A percentile compares a stretch with the other conserved stretches of the same genome.
Conservation (phyloP, 2,329 filamentous ascomycete species). For the Fusarium staphyleae region DNA sequence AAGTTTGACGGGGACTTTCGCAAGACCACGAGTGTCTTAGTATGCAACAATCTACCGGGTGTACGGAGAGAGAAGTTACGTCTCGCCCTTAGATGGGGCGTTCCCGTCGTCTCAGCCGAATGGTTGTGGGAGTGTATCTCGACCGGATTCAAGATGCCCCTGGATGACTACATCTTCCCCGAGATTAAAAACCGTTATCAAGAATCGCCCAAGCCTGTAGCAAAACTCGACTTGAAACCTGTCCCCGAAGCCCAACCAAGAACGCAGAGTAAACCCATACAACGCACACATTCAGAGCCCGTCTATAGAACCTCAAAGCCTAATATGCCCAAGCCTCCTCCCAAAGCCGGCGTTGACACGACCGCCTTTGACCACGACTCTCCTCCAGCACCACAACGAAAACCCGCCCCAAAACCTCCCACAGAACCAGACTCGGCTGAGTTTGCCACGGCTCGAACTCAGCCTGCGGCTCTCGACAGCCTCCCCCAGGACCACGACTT, state of each 20-base stretch:
- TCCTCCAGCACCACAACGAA: slow-evolving; percentile 27
- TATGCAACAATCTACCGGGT: slow-evolving; percentile 68
- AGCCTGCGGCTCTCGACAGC: slow-evolving; percentile 42
- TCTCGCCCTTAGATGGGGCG: slow-evolving; percentile 74
- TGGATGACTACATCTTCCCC: slow-evolving; percentile 56
- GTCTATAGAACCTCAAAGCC: slow-evolving; percentile 12
- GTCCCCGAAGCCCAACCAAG: slow-evolving; percentile 6
- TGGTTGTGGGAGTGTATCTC: slow-evolving; percentile 88
- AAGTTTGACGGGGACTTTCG: slow-evolving; percentile 81
- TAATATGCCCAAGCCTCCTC: slow-evolving; percentile 27
- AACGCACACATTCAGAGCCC: slow-evolving; percentile 36
- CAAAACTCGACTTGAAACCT: slow-evolving; percentile 9
- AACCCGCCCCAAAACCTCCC: slow-evolving; percentile 6
- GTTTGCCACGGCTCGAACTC: slow-evolving; percentile 53
- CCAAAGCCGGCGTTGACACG: slow-evolving; percentile 47
- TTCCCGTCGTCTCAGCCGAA: slow-evolving; percentile 79
- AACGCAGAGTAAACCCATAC: slow-evolving; percentile 20
- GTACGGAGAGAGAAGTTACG: slow-evolving; percentile 79
- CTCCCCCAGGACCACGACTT: slow-evolving; percentile 36
- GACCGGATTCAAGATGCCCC: slow-evolving; percentile 57
- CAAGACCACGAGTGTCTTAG: slow-evolving; percentile 73
- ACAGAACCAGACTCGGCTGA: slow-evolving; percentile 42
- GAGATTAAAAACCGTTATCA: slow-evolving; percentile 50
- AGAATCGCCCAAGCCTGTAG: slow-evolving; percentile 10
- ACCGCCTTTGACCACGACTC: slow-evolving; percentile 49